Base-by-base conservation (phyloP, 129 eudicot genomes). In the Flaveria brownii region DNA sequence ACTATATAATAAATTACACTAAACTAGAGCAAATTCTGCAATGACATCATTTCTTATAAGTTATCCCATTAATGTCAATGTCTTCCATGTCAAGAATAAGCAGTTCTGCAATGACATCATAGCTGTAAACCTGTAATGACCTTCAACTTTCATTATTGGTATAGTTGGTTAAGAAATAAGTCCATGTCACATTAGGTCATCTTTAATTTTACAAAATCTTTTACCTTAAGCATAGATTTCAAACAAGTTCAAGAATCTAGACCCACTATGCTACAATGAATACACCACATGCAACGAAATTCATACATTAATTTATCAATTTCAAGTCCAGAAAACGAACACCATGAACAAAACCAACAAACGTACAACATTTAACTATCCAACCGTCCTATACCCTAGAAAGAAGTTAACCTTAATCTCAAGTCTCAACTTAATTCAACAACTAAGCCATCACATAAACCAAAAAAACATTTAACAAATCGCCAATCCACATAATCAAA, bases 351-450 rank as follows among this genome's bases (percentile, higher is more conserved):
- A 36, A 36, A 36, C 41, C 41, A 36, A 36, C 41, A 36, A 36
- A 5, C 41, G 41, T 36, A 36, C 41, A 36, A 36, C 41, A 36
- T 36, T 36, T 68, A 54, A 77, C 5, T 25, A 46, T 39, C 9
- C 55, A 50, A 12, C 54, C 54, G 26, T 66, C 68, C 43, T 30
- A 78, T 70, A 70, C 82, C 72, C 76, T 45, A 9, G 71, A 71
- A 74, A 6, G 16, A 46, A 60, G 26, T 46, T 13, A 75, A 61
- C 36, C 63, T 56, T 78, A 63, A 10, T 3, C 49, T 45, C 63
- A 61, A 61, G 9, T 11, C 41, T 61, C 67, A 62, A 71, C 82
- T 33, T 47, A 59, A 78, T 70, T 71, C 77, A 78, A 70, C 82
- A 49, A 61, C 72, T 26, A 36, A 79, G 7, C 22, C 73, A 50